Evolutionary conservation across 768 basidiomycete genomes (phyloP).

Genomic region (Lactarius indigo): DNA sequence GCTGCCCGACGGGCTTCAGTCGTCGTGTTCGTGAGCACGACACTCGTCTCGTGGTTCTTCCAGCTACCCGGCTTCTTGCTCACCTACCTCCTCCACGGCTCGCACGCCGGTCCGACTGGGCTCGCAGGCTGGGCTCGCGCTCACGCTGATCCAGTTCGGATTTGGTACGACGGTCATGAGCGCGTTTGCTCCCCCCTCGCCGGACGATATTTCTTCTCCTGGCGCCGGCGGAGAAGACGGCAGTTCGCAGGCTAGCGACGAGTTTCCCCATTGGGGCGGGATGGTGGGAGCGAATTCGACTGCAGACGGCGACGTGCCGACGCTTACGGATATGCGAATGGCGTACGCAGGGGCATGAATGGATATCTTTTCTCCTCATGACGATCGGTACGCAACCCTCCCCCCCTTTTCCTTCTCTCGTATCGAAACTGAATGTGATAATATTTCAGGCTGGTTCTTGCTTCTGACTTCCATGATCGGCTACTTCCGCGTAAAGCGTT

Average conservation of each 20-base stretch:
- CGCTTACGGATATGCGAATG: constrained; percentile 8
- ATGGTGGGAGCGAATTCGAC: constrained; percentile 17
- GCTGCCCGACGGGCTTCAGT: constrained; percentile 82
- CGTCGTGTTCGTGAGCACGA: constrained; percentile 68
- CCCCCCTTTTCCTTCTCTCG: background rate
- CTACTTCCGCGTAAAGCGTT: constrained; percentile 81
- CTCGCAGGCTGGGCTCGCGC: constrained; percentile 90
- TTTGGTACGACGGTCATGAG: constrained; percentile 55
- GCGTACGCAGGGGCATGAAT: constrained; percentile 64
- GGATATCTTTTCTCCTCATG: constrained; percentile 92
- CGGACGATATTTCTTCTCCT: background rate
- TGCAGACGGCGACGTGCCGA: background rate
- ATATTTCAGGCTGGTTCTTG: constrained; percentile 76
- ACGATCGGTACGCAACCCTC: constrained; percentile 56
- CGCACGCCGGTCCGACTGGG: constrained; percentile 94
- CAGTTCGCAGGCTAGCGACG: background rate
- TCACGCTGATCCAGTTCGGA: constrained; percentile 92
- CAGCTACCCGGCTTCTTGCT: constrained; percentile 92
- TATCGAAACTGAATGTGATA: background rate
- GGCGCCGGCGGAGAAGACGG: background rate
- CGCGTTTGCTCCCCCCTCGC: constrained; percentile 20
- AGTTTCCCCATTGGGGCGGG: constrained; percentile 7
- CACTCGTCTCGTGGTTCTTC: constrained; percentile 92
- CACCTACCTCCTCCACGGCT: constrained; percentile 88
- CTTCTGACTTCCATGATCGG: constrained; percentile 78